A percentile compares a stretch with the other conserved stretches of the same genome.
Conservation (phyloP, 2,329 filamentous ascomycete species). For the Cladophialophora exuberans region DNA sequence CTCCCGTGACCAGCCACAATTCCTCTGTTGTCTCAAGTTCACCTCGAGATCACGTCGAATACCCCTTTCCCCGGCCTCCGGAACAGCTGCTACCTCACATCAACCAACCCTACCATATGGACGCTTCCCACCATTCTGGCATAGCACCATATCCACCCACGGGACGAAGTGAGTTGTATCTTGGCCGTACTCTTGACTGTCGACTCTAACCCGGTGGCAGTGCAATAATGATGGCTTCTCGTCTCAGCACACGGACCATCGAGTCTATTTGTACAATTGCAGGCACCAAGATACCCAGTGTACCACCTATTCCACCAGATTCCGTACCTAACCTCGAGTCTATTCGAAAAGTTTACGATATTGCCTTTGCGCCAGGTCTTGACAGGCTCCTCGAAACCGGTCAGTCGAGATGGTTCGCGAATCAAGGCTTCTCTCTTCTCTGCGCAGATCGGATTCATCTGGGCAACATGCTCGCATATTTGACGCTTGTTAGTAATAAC, state of each 20-base stretch:
- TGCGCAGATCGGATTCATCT: slow-evolving; percentile 62
- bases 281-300: slow-evolving; percentile 42
- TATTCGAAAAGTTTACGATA: slow-evolving; percentile 71
- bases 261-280: slow-evolving; percentile 72
- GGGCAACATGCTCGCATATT: slow-evolving; percentile 68
- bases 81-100: slow-evolving; percentile 31
- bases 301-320: slow-evolving; percentile 61
- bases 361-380: slow-evolving; percentile 74
- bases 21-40: slow-evolving; percentile 24
- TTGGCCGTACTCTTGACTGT: neutral
- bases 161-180: slow-evolving; percentile 27
- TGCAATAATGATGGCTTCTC: slow-evolving; percentile 26
- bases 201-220: slow-evolving; percentile 17
- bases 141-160: slow-evolving; percentile 24
- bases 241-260: slow-evolving; percentile 57
- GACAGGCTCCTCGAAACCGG: slow-evolving; percentile 76
- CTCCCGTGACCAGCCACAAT: slow-evolving; percentile 24
- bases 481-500: slow-evolving; percentile 45
- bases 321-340: slow-evolving; percentile 62
- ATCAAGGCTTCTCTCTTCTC: slow-evolving; percentile 56
- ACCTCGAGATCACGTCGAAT: slow-evolving; percentile 30
- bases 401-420: slow-evolving; percentile 69
- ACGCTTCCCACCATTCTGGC: slow-evolving; percentile 22
- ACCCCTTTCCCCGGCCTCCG: slow-evolving; percentile 27
- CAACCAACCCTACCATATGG: slow-evolving; percentile 33